phyloP scores from a whole-genome alignment of 805 yeast species.

The Danielia oregonensis region DNA sequence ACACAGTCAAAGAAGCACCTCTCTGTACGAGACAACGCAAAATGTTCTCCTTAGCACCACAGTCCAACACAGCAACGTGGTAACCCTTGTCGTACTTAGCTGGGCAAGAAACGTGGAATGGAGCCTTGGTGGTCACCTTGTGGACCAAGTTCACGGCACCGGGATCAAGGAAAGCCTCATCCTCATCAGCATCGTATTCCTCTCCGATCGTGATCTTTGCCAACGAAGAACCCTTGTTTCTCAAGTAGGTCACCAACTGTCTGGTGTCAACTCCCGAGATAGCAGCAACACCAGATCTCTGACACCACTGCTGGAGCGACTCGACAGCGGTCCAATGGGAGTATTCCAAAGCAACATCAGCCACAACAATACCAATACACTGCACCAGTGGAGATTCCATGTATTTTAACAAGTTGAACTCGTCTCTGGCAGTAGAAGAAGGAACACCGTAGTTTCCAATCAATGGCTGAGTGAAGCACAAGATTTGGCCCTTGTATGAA shows the following conservation, averaged over 20 bases:
- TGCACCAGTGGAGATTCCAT: slow-evolving; percentile 90
- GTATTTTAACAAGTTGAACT: slow-evolving; percentile 79
- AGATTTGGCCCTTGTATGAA: slow-evolving; percentile 93
- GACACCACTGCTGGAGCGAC: slow-evolving; percentile 92
- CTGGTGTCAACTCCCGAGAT: slow-evolving; percentile 97
- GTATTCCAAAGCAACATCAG: slow-evolving; percentile 91
- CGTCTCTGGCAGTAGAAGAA: slow-evolving; percentile 72
- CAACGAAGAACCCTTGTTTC: slow-evolving; percentile 94
- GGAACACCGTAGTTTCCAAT: slow-evolving; percentile 99
- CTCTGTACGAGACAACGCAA: slow-evolving; percentile 89
- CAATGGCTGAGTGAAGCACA: slow-evolving; percentile 94
- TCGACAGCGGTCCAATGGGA: slow-evolving; percentile 99
- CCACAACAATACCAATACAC: slow-evolving; percentile 93
- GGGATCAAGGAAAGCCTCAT: slow-evolving; percentile 88
- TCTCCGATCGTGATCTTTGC: slow-evolving; percentile 89
- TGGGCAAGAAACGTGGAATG: slow-evolving; percentile 79
- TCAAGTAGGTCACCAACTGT: slow-evolving; percentile 83
- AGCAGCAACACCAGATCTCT: slow-evolving; percentile 91
- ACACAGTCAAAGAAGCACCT: slow-evolving; percentile 94
- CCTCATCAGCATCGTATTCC: slow-evolving; percentile 87
- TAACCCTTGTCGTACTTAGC: slow-evolving; percentile 48
- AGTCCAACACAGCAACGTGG: slow-evolving; percentile 91
- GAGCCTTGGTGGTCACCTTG: slow-evolving; percentile 92
- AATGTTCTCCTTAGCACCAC: slow-evolving; percentile 98
- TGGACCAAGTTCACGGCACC: slow-evolving; percentile 85